Evolutionary conservation across 352 stramenopile species (phyloP).

Genomic region (Phytophthora chlamydospora): DNA sequence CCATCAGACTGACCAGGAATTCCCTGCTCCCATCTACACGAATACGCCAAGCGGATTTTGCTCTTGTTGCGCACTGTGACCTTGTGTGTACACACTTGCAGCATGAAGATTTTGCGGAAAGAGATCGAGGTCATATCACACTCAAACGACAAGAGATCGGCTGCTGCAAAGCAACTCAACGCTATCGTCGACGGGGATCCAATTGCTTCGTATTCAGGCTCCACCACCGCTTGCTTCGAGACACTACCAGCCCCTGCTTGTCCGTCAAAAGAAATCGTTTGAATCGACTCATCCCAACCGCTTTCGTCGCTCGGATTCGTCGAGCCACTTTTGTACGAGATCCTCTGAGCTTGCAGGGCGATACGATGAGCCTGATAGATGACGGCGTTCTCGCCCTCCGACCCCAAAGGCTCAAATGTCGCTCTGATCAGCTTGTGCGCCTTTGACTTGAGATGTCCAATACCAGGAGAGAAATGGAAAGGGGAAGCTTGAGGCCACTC

Average conservation of each 20-base stretch:
- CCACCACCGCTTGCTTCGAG: slow-evolving; percentile 33
- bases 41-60: slow-evolving; percentile 66
- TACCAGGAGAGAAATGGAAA: slow-evolving; percentile 75
- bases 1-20: slow-evolving; percentile 13
- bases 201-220: slow-evolving; percentile 58
- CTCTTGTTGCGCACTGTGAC: slow-evolving; percentile 75
- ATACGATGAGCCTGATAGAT: slow-evolving; percentile 50
- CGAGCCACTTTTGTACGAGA: slow-evolving; percentile 47
- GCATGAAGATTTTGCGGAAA: slow-evolving; percentile 89
- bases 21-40: slow-evolving; percentile 59
- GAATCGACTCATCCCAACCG: slow-evolving; percentile 84
- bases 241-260: slow-evolving; percentile 11
- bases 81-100: slow-evolving; percentile 82
- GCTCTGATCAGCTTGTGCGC: slow-evolving; percentile 76
- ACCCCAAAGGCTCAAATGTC: slow-evolving; percentile 56
- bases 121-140: slow-evolving; percentile 63
- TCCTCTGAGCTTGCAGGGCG: slow-evolving; percentile 54
- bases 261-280: slow-evolving; percentile 61
- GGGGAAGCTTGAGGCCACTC: slow-evolving; percentile 58
- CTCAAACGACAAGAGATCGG: slow-evolving; percentile 62
- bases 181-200: slow-evolving; percentile 41
- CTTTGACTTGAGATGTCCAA: slow-evolving; percentile 74
- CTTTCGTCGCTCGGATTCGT: slow-evolving; percentile 26
- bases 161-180: slow-evolving; percentile 71
- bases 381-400: slow-evolving; percentile 28